phyloP scores from a whole-genome alignment of 176 grass and related monocot species.

The Metroxylon sagu region DNA sequence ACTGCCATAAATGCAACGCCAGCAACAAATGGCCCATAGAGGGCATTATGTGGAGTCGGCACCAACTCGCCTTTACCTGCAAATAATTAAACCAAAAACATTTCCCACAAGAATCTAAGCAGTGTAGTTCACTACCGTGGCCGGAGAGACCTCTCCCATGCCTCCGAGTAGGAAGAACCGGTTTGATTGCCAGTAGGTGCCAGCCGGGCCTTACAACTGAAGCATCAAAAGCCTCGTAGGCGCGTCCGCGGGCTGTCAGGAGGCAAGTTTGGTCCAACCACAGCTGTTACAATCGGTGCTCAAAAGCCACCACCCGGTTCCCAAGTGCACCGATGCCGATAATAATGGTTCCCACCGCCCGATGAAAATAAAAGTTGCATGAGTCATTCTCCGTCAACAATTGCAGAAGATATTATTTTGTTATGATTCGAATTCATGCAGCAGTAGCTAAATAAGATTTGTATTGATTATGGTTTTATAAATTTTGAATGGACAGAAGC shows the following conservation, averaged over 20 bases:
- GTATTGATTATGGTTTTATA: no score
- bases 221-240: slow-evolving; percentile 13
- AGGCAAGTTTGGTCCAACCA: not conserved
- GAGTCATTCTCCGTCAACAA: no score
- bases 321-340: slow-evolving; percentile 1
- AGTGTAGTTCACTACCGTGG: not conserved
- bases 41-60: slow-evolving; percentile 30
- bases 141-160: no score
- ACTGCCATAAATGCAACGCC: slow-evolving; percentile 38
- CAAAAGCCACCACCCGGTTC: slow-evolving; percentile 17
- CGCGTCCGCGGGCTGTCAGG: slow-evolving; percentile 9
- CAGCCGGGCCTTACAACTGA: not conserved
- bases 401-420: no score
- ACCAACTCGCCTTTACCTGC: slow-evolving; percentile 17
- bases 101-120: not conserved
- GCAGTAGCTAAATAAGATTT: no score
- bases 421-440: no score
- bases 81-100: slow-evolving; percentile 9
- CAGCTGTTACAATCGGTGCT: slow-evolving; percentile 1
- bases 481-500: no score
- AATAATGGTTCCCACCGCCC: slow-evolving; percentile 9
- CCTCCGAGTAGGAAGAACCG: slow-evolving; percentile 7
- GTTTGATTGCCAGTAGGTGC: not conserved
- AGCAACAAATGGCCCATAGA: slow-evolving; percentile 22
- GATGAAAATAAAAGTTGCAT: not conserved